Evolutionary conservation across 2,329 filamentous ascomycete genomes (phyloP).

Genomic region (Amauroascus niger): DNA sequence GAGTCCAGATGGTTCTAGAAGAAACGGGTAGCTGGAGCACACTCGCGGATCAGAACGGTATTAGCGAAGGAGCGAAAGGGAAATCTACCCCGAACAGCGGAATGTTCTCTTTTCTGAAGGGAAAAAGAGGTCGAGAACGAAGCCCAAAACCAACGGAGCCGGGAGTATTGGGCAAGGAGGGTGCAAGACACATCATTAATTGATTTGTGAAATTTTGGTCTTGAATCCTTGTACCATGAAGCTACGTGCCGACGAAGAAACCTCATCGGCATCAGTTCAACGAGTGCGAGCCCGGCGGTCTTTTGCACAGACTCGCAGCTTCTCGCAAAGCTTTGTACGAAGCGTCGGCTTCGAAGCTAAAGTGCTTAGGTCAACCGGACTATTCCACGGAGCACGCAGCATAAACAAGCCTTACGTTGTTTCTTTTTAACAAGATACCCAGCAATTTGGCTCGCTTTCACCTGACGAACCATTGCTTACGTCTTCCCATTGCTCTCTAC

Average conservation of each 20-base stretch:
- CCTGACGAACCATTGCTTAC: neutral
- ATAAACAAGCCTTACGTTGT: too few species aligned
- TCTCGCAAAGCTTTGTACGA: too few species aligned
- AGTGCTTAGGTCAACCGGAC: too few species aligned
- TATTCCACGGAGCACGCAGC: too few species aligned
- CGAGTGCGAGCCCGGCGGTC: too few species aligned
- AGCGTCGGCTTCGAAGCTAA: too few species aligned
- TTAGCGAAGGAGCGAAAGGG: conserved; percentile 50
- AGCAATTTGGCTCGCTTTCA: neutral
- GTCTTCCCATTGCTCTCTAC: neutral
- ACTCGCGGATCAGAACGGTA: conserved; percentile 72
- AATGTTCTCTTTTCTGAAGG: conserved; percentile 79
- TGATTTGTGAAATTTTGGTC: neutral
- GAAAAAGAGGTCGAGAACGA: conserved; percentile 81
- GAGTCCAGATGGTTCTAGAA: conserved; percentile 83
- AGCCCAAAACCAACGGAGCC: conserved; percentile 92
- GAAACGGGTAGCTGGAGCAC: conserved; percentile 86
- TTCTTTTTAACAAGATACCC: too few species aligned
- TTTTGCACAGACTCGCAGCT: too few species aligned
- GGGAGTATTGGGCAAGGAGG: conserved; percentile 89
- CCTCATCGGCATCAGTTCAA: neutral
- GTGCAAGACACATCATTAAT: conserved; percentile 70
- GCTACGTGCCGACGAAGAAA: neutral
- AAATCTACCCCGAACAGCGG: conserved; percentile 54
- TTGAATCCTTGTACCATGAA: neutral